Conservation (phyloP, 192 early-diverging fungal species). For the Backusella tarrabulga region DNA sequence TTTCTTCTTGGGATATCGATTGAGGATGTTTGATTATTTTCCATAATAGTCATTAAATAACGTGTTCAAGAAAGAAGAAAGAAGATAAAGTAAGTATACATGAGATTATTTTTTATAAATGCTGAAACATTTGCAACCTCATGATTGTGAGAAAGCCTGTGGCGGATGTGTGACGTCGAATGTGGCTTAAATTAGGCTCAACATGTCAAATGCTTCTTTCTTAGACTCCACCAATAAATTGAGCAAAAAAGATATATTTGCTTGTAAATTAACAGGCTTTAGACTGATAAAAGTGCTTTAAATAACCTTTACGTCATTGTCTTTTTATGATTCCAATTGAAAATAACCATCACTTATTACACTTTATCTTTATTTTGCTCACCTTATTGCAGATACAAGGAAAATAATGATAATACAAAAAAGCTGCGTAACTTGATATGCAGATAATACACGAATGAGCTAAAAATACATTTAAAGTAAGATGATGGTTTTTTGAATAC, state of each 20-base stretch:
- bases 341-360: too few relatives aligned
- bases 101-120: neutral
- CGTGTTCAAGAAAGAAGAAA: neutral
- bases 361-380: too few relatives aligned
- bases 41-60: neutral
- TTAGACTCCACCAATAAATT: neutral
- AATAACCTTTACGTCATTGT: neutral
- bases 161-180: neutral
- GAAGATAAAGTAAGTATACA: neutral
- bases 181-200: neutral
- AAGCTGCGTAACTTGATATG: neutral
- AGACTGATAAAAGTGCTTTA: neutral
- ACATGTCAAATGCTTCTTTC: neutral
- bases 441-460: neutral
- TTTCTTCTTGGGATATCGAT: slow-evolving; percentile 3
- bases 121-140: neutral
- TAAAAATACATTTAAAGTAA: neutral
- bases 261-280: neutral
- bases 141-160: neutral
- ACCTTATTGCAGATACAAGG: too few relatives aligned
- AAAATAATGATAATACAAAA: neutral
- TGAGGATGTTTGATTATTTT: neutral
- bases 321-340: too few relatives aligned
- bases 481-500: neutral
- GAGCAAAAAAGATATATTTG: neutral